Evolutionary conservation across 495 filamentous ascomycete species (phyloP), one percentile per base, ranked within the genome.

Genomic region (Cercophora newfieldiana): DNA sequence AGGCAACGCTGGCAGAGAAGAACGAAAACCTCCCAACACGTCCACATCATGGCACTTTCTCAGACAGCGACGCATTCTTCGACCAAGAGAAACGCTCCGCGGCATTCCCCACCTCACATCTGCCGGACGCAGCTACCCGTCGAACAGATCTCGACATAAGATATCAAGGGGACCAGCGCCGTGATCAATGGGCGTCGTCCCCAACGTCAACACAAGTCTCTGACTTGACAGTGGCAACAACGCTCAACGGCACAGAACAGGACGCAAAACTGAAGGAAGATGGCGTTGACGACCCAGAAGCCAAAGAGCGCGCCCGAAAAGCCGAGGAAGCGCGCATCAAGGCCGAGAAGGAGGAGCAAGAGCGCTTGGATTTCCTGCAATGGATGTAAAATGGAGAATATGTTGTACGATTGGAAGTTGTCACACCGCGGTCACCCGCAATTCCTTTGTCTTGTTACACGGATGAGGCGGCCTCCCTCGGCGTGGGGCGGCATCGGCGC

Each of bases 311-410:
- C 21, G 60, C 53, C 8, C 68, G 61, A 51, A 61, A 47, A 47
- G 65, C 68, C 21, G 58, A 65, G 19, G 61, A 64, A 37, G 61
- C 61, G 28, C 21, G 53, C 19, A 37, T 37, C 29, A 71, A 68
- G 60, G 65, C 69, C 21, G 67, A 68, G 28, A 29, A 65, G 59
- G 72, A 74, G 59, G 72, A 74, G 59, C 72, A 74, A 56, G 72
- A 74, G 25, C 59, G 72, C 2, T 29, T 71, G 51, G 69, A 74
- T 25, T 74, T 74, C 50, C 70, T 74, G 53, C 72, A 74, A 62
- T 71, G 71, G 72, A 65, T 74, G 65, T 74, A 65, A 71, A 47
- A 21, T 14, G 37, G 37, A 16, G 10, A 14, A 14, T 14, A 6
- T 4, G 37, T 4, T 44, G 37, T 44, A 44, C 12, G 37, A 44